A percentile compares a stretch with the other conserved stretches of the same genome.
phyloP scores from a whole-genome alignment of 2,329 filamentous ascomycete genomes.

The Botrytis fabae region DNA sequence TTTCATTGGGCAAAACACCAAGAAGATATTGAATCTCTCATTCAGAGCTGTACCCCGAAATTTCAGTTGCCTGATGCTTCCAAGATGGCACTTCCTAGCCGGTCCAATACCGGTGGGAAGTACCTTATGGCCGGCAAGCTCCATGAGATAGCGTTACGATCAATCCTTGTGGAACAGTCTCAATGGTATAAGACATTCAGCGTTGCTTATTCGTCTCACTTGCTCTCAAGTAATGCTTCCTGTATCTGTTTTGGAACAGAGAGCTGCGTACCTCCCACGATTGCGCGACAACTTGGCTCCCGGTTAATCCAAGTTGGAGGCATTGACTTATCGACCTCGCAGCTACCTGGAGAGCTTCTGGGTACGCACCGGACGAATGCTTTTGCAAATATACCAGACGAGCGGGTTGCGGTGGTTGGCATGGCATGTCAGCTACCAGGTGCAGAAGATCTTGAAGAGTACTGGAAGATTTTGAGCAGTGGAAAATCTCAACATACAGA shows the following conservation, averaged over 20 bases:
- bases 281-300: constrained; percentile 35
- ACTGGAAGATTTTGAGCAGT: constrained; percentile 72
- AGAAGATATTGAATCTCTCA: too few relatives aligned
- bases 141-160: constrained; percentile 39
- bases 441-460: constrained; percentile 51
- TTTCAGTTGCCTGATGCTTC: constrained; percentile 43
- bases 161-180: constrained; percentile 42
- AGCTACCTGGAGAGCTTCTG: too few relatives aligned
- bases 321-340: too few relatives aligned
- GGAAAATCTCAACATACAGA: constrained; percentile 68
- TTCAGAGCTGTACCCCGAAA: constrained; percentile 24
- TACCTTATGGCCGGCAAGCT: constrained; percentile 33
- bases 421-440: constrained; percentile 42
- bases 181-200: constrained; percentile 43
- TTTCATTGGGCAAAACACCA: too few relatives aligned
- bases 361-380: too few relatives aligned
- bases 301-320: background rate
- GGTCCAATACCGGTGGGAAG: constrained; percentile 32
- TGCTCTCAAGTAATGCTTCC: constrained; percentile 17
- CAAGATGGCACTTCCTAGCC: constrained; percentile 21
- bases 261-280: constrained; percentile 41
- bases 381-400: background rate
- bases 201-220: constrained; percentile 24
- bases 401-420: constrained; percentile 42
- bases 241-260: constrained; percentile 43